phyloP scores from a whole-genome alignment of 2,329 filamentous ascomycete species.

The Phyllosticta paracitricarpa region DNA sequence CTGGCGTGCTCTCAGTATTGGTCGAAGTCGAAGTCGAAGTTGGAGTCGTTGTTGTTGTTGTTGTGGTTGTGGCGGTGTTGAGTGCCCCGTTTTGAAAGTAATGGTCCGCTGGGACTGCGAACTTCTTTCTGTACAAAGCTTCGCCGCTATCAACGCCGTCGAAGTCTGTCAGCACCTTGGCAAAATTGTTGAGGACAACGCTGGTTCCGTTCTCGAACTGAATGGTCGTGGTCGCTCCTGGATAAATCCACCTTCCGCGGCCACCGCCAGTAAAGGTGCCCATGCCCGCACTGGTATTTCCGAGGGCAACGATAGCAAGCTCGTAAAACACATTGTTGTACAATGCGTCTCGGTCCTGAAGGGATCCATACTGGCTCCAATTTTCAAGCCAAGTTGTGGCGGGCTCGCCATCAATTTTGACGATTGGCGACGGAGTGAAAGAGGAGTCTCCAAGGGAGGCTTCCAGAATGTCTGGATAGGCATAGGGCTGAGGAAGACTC shows the following conservation, averaged over 20 bases:
- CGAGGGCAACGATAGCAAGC: slow-evolving; percentile 34
- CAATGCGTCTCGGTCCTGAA: slow-evolving; percentile 49
- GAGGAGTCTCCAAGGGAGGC: slow-evolving; percentile 34
- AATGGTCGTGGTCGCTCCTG: slow-evolving; percentile 33
- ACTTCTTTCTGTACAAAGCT: slow-evolving; percentile 29
- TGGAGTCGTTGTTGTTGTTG: slow-evolving; percentile 8
- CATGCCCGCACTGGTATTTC: slow-evolving; percentile 28
- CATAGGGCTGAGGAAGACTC: slow-evolving; percentile 48
- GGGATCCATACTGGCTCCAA: slow-evolving; percentile 36
- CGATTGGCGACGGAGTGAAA: slow-evolving; percentile 41
- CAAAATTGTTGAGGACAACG: slow-evolving; percentile 33
- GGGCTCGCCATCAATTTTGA: slow-evolving; percentile 46
- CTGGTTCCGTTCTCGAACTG: slow-evolving; percentile 36
- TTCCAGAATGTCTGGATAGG: slow-evolving; percentile 37
- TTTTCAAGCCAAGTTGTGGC: slow-evolving; percentile 40
- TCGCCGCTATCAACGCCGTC: slow-evolving; percentile 30
- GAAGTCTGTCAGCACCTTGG: slow-evolving; percentile 29
- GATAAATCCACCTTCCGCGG: slow-evolving; percentile 34
- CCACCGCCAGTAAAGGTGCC: slow-evolving; percentile 37
- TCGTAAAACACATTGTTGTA: slow-evolving; percentile 43
- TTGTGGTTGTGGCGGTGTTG: not conserved
- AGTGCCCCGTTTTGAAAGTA: slow-evolving; percentile 4
- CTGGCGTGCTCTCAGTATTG: slow-evolving; percentile 16
- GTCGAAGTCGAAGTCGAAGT: slow-evolving; percentile 15
- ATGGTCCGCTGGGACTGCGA: slow-evolving; percentile 20